Evolutionary conservation across 2,329 filamentous ascomycete species (phyloP), one percentile per base, ranked within the genome.

Genomic region (Aureobasidium mangrovei): DNA sequence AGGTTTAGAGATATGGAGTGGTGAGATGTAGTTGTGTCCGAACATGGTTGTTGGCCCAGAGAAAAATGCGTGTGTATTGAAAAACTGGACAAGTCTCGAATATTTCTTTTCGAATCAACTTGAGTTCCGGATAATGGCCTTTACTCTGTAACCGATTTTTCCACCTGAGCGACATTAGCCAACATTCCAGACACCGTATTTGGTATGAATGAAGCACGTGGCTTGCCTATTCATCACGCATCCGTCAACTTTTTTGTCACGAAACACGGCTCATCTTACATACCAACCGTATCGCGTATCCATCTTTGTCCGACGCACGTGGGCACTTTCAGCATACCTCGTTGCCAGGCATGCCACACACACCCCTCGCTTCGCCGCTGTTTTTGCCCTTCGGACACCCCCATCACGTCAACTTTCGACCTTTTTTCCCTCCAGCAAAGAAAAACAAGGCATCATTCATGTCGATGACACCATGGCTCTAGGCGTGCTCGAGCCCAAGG

Each of bases 401-500:
- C 28, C 24, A 7, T 26, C 9, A 35, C 35, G 1, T 29, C 18
- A 43, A 2, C 9, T 10, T 2, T 12, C 8, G 10, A 12, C 7
- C 18, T n/a, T 6, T 7, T 12, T 18, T 18, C 18, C 18, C 18
- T 18, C 1, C 18, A 18, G 18, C 18, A 18, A 18, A 18, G 18
- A 18, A 3, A 6, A 12, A 3, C 36, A 1, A 35, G 9, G 3
- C 18, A 42, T 18, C 8, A 6, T 32, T 18, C 12, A 52, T 52
- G 39, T 43, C 39, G 39, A 43, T 36, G 29, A 1, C 39, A 43
- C 9, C 31, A 86, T 86, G 84, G 82, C 83, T 44, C 75, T 93
- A 60, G 85, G 87, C 51, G 81, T 94, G 56, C 76, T 93, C 56
- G 82, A 91, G 63, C 80, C 86, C 64, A 75, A 67, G 64, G 75